Percentiles rank a stretch among this genome's conserved stretches.
Conservation (phyloP, 257 asterid species). For the Jaltomata sinuosa region DNA sequence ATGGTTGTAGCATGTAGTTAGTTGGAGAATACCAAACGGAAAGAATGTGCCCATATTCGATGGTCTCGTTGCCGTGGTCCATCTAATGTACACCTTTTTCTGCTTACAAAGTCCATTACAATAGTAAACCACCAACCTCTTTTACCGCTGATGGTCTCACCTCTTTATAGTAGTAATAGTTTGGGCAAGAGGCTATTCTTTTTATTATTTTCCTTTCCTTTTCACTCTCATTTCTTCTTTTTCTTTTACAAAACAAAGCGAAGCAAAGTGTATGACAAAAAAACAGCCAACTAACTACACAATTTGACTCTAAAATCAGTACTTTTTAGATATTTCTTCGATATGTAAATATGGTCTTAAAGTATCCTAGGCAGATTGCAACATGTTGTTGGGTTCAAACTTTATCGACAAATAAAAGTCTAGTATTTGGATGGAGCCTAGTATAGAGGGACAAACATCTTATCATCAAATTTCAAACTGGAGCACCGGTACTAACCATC, state of each 20-base stretch:
- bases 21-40: constrained; percentile 7
- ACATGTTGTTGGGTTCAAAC: not conserved
- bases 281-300: not conserved
- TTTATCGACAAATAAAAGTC: not conserved
- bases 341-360: not conserved
- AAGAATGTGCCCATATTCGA: constrained; percentile 20
- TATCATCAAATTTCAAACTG: too few species aligned
- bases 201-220: not conserved
- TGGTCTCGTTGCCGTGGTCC: constrained; percentile 11
- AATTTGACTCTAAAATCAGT: too few species aligned
- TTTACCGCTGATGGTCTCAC: not conserved
- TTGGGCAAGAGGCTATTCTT: not conserved
- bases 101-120: not conserved
- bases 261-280: not conserved
- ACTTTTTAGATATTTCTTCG: not conserved
- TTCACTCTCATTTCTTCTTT: not conserved
- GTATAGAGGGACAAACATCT: too few species aligned
- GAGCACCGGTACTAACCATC: too few species aligned
- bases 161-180: not conserved
- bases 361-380: not conserved
- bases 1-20: not conserved
- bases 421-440: too few species aligned
- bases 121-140: not conserved
- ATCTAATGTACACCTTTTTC: not conserved
- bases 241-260: not conserved